phyloP scores from a whole-genome alignment of 805 yeast species.

The Brettanomyces custersianus region DNA sequence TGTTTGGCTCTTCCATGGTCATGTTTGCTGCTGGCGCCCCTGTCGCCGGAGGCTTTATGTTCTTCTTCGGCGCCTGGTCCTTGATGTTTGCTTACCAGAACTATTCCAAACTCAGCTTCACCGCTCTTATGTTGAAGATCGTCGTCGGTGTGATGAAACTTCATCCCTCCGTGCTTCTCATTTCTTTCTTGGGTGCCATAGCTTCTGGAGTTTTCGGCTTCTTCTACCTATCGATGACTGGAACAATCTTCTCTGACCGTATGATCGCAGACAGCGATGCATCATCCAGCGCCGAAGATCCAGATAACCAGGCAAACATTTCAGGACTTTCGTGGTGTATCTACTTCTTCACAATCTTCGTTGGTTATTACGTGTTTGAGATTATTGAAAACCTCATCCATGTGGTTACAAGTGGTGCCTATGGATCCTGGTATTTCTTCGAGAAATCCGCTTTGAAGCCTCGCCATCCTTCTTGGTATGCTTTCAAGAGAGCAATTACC shows the following conservation, averaged over 20 bases:
- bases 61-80: slow-evolving; percentile 13
- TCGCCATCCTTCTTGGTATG: slow-evolving; percentile 67
- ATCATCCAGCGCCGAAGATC: slow-evolving; percentile 22
- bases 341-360: slow-evolving; percentile 56
- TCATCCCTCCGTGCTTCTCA: slow-evolving; percentile 60
- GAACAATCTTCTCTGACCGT: slow-evolving; percentile 31
- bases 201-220: slow-evolving; percentile 48
- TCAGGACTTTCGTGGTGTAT: slow-evolving; percentile 19
- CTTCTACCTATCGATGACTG: slow-evolving; percentile 57
- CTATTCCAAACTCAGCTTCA: slow-evolving; percentile 21
- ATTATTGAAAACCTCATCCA: slow-evolving; percentile 75
- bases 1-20: slow-evolving; percentile 15
- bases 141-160: slow-evolving; percentile 70
- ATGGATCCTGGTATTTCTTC: slow-evolving; percentile 87
- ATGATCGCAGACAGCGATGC: slow-evolving; percentile 44
- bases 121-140: slow-evolving; percentile 20
- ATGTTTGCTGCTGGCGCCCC: slow-evolving; percentile 14
- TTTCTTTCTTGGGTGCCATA: slow-evolving; percentile 33
- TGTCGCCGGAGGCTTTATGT: slow-evolving; percentile 7
- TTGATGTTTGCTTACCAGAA: slow-evolving; percentile 17
- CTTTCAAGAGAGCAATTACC: slow-evolving; percentile 69
- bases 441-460: slow-evolving; percentile 48
- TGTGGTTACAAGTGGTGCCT: slow-evolving; percentile 73
- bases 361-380: slow-evolving; percentile 78
- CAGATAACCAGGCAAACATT: slow-evolving; percentile 19